These are phyloP conservation scores for Vitellaria paradoxa DNA, from an alignment of 179 eudicot genomes.

Conservation along the genomic window DNA sequence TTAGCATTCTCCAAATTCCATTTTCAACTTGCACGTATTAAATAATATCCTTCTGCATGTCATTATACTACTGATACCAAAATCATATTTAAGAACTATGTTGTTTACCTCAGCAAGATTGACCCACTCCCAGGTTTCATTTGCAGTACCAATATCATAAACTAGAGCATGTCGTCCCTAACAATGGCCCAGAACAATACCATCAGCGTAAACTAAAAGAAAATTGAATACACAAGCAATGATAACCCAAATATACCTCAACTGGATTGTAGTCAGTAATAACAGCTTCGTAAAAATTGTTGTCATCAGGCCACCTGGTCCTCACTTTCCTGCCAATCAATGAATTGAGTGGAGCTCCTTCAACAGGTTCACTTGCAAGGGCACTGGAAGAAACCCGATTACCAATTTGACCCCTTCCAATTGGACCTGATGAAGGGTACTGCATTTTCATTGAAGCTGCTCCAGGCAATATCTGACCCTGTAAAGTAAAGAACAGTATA, in stretches of 20 bases:
- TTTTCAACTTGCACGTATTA: no score
- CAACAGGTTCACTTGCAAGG: slow-evolving; percentile 33
- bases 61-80: background rate
- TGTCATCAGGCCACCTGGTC: slow-evolving; percentile 86
- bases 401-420: slow-evolving; percentile 52
- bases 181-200: slow-evolving; percentile 8
- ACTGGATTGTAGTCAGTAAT: slow-evolving; percentile 51
- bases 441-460: slow-evolving; percentile 38
- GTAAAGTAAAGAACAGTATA: slow-evolving; percentile 1
- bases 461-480: slow-evolving; percentile 39
- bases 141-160: slow-evolving; percentile 54
- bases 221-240: slow-evolving; percentile 1
- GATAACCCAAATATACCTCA: slow-evolving; percentile 36
- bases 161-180: slow-evolving; percentile 74
- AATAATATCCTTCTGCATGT: no score
- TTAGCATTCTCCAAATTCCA: no score
- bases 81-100: background rate
- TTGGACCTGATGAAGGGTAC: slow-evolving; percentile 43
- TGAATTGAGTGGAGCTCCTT: slow-evolving; percentile 36
- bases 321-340: slow-evolving; percentile 68
- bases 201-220: slow-evolving; percentile 15
- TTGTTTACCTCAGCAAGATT: slow-evolving; percentile 61
- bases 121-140: slow-evolving; percentile 81
- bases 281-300: slow-evolving; percentile 67
- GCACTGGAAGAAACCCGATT: slow-evolving; percentile 38